phyloP scores from a whole-genome alignment of 2,329 filamentous ascomycete species.

The Orbilia oligospora region DNA sequence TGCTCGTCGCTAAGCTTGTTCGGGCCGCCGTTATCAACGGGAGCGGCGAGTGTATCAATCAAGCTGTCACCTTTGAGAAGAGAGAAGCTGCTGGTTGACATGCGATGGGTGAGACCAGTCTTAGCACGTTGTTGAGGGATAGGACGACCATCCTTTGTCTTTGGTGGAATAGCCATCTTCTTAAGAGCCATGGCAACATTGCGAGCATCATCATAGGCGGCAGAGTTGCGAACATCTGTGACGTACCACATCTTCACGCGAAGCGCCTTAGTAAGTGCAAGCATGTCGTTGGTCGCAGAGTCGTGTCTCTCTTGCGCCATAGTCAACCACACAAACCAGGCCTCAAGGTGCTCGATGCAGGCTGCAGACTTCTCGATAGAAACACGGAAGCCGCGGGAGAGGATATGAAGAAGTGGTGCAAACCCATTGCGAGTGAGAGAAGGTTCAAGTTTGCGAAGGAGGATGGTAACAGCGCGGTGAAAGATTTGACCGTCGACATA shows the following conservation, averaged over 20 bases:
- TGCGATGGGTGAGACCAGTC: conserved; percentile 62
- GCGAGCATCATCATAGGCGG: conserved; percentile 86
- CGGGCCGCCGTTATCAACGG: conserved; percentile 85
- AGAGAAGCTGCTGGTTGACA: conserved; percentile 64
- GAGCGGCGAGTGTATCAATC: conserved; percentile 86
- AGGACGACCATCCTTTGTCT: conserved; percentile 66
- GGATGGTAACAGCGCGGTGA: conserved; percentile 81
- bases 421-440: conserved; percentile 78
- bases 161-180: conserved; percentile 81
- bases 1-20: conserved; percentile 98
- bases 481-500: conserved; percentile 88
- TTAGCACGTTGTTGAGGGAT: conserved; percentile 59
- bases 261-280: conserved; percentile 79
- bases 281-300: conserved; percentile 80
- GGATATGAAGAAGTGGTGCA: conserved; percentile 79
- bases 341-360: conserved; percentile 83
- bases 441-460: conserved; percentile 76
- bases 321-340: conserved; percentile 86
- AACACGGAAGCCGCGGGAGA: conserved; percentile 79
- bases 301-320: conserved; percentile 85
- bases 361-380: conserved; percentile 78
- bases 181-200: conserved; percentile 90
- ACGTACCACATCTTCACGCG: conserved; percentile 99
- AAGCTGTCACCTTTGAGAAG: conserved; percentile 67
- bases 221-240: conserved; percentile 91